Base-by-base conservation (phyloP, 2,329 filamentous ascomycete species). In the Aspergillus transmontanensis region DNA sequence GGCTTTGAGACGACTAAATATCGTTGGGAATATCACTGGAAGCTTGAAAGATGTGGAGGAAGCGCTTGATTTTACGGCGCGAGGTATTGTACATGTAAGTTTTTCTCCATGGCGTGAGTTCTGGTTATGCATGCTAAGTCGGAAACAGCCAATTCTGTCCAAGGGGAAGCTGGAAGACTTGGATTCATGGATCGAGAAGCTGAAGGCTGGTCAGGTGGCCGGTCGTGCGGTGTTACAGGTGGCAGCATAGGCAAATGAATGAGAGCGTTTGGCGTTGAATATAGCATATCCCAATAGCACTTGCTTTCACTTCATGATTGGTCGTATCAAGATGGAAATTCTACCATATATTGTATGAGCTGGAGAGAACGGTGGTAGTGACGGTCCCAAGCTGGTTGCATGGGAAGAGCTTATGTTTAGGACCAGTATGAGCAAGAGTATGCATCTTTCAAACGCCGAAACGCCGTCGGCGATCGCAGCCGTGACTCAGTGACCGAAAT, bases 21-120 rank as follows among this genome's bases (percentile, higher is more conserved):
- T 98, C 84, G 91, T 91, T 83, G 94, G 93, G 62, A 92, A 88
- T 71, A 97, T 97, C 77, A 94, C 97, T 68, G 94, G 94, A 61
- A 97, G 96, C 84, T 87, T 94, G 70, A 88, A 90, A 75, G 94
- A 97, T 76, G 90, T 89, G 0, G 86, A 89, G 58, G 94, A 97
- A 83, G 94, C 94, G 4, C 84, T 98, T 66, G 93, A 97, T 70
- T 97, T 97, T 83, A 97, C 87, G 84, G 82, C 85, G 61, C 86
- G 90, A 21, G 94, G 94, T 7, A 55, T 64, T n/a, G 62, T 64
- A 3, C 54, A 58, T 54, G 62, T 64, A 41, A 62, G 56, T 39
- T 11, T 11, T 2, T 26, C 26, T 28, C 16, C 39, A 7, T 6
- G 23, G 19, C 14, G 30, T 1, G 28, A 32, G 26, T 48, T 16